Evolutionary conservation across 2,329 filamentous ascomycete species (phyloP).

Genomic region (Pseudocercospora cruenta): DNA sequence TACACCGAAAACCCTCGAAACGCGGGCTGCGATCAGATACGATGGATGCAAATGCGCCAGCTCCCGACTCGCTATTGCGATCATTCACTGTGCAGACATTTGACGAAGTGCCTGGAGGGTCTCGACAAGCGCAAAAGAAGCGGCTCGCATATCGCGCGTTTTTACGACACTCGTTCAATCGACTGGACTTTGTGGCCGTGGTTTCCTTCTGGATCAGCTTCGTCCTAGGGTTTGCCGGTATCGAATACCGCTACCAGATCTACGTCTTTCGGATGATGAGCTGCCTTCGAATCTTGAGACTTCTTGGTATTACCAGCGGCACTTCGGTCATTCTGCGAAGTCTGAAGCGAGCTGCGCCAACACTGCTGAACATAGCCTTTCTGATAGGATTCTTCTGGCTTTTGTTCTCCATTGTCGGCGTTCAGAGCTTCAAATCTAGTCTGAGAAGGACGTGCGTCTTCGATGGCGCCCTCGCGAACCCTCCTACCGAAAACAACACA

Average conservation of each 20-base stretch:
- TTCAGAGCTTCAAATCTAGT: constrained; percentile 80
- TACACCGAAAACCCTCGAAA: constrained; percentile 72
- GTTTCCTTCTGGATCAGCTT: constrained; percentile 96
- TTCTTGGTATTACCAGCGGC: constrained; percentile 90
- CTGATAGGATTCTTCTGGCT: constrained; percentile 97
- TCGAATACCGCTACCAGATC: constrained; percentile 72
- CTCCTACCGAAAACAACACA: constrained; percentile 21
- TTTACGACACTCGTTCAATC: constrained; percentile 91
- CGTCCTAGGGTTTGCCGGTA: constrained; percentile 67
- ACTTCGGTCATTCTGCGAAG: constrained; percentile 94
- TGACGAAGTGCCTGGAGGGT: constrained; percentile 59
- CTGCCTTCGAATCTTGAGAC: constrained; percentile 85
- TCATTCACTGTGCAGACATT: constrained; percentile 44
- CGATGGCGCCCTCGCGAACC: constrained; percentile 47
- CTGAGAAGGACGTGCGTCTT: constrained; percentile 51
- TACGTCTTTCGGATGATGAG: constrained; percentile 97
- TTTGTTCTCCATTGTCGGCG: constrained; percentile 91
- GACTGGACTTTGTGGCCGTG: constrained; percentile 91
- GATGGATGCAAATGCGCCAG: constrained; percentile 34
- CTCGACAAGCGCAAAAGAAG: constrained; percentile 76
- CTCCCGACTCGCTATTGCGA: constrained; percentile 37
- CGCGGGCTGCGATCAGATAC: constrained; percentile 43
- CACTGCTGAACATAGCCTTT: constrained; percentile 90
- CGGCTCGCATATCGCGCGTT: constrained; percentile 90
- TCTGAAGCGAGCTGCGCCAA: constrained; percentile 90